Evolutionary conservation across 1,284 basidiomycete genomes (phyloP).

Genomic region (Quambalaria eucalypti): DNA sequence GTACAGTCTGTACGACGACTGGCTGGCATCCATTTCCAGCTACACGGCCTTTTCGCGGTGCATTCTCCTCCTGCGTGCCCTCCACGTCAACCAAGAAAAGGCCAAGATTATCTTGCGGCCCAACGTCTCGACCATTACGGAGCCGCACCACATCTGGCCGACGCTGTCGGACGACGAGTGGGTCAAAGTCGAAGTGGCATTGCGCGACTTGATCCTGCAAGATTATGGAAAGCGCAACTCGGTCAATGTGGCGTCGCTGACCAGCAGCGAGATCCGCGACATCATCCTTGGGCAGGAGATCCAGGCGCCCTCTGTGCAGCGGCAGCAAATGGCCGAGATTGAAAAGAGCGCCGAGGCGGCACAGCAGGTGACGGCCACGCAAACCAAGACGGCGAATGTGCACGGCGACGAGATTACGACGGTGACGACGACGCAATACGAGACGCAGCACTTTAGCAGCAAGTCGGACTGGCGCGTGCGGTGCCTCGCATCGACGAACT

Average conservation of each 20-base stretch:
- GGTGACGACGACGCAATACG: constrained; percentile 94
- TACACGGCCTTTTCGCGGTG: constrained; percentile 98
- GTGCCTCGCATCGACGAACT: constrained; percentile 88
- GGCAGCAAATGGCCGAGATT: constrained; percentile 98
- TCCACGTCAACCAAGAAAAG: constrained; percentile 99
- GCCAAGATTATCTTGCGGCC: constrained; percentile 61
- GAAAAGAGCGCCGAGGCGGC: constrained; percentile 87
- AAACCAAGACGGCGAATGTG: constrained; percentile 94
- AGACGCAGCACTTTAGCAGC: constrained; percentile 91
- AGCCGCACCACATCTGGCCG: constrained; percentile 96
- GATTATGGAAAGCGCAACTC: constrained; percentile 95
- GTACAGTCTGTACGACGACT: constrained; percentile 97
- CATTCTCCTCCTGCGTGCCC: constrained; percentile 84
- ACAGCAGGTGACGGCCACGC: constrained; percentile 87
- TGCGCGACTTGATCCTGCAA: constrained; percentile 55
- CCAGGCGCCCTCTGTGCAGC: constrained; percentile 68
- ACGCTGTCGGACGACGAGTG: constrained; percentile 89
- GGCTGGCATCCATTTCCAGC: constrained; percentile 96
- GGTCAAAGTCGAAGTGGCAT: constrained; percentile 98
- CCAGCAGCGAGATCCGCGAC: constrained; percentile 74
- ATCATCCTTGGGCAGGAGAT: constrained; percentile 66
- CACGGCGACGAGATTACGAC: constrained; percentile 95
- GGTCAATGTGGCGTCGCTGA: constrained; percentile 95
- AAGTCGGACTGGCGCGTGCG: constrained; percentile 99
- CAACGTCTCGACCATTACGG: constrained; percentile 66